These are phyloP conservation scores for Dillenia suffruticosa DNA, from an alignment of 164 flowering plant genomes.

Conservation along the genomic window DNA sequence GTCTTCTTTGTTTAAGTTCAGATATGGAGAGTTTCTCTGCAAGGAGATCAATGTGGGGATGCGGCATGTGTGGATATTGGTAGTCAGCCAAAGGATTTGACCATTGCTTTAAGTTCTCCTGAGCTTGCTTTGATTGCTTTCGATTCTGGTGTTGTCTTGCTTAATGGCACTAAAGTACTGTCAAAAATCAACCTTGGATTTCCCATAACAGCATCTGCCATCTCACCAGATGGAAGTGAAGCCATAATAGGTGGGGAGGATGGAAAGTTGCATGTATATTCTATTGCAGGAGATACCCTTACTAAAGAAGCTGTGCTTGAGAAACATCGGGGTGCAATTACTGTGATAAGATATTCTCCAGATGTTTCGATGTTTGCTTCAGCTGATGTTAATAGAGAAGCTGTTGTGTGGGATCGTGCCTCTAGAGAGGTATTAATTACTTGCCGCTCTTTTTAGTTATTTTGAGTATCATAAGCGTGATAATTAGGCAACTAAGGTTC, in stretches of 20 bases:
- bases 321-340: constrained; percentile 88
- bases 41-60: constrained; percentile 74
- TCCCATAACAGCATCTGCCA: constrained; percentile 66
- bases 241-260: constrained; percentile 92
- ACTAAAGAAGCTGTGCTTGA: constrained; percentile 82
- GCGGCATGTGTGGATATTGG: constrained; percentile 68
- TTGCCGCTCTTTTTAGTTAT: not conserved
- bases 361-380: constrained; percentile 95
- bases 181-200: constrained; percentile 73
- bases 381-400: constrained; percentile 83
- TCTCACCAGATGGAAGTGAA: constrained; percentile 90
- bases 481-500: not conserved
- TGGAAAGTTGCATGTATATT: constrained; percentile 80
- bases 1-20: constrained; percentile 13
- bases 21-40: constrained; percentile 68
- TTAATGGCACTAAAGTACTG: constrained; percentile 59
- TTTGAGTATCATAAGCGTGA: constrained; percentile 2
- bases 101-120: constrained; percentile 54
- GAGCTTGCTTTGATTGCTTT: constrained; percentile 67
- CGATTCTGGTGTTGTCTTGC: constrained; percentile 79
- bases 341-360: constrained; percentile 83
- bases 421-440: constrained; percentile 61
- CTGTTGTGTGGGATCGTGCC: constrained; percentile 85
- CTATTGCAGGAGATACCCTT: constrained; percentile 64
- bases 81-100: constrained; percentile 83